Base-by-base conservation (phyloP, 306 rosid species). In the Rosa persica region DNA sequence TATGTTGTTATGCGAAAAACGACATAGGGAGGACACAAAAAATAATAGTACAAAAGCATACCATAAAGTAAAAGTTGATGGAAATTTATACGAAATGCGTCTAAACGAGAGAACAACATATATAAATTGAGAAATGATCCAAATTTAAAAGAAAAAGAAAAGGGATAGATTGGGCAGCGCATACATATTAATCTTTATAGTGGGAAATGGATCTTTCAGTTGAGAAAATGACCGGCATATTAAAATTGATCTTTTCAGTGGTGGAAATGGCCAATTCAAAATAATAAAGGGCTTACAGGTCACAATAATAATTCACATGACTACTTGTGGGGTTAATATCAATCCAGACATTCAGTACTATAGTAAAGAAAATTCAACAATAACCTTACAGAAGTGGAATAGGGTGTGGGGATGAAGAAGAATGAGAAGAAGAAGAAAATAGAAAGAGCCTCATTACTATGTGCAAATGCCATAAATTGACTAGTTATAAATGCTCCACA, bases 181-280 rank as follows among this genome's bases (percentile, higher is more conserved):
- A 16, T 17, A 19, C 22, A 16, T 39, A 19, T 5, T 2, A 13
- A 65, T 65, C 20, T 66, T 17, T 4, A 42, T 42, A 61, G 40
- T 40, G 54, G 68, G 68, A 57, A 5, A 44, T 71, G 40, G 51
- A 70, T 60, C 54, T 12, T 39, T 60, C 27, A 30, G 70, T 25
- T 25, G 66, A 60, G 67, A 71, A 79, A 70, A 72, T 79, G 72
- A 79, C 76, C 27, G 49, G 44, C 17, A 23, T 38, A 16, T 77
- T 72, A 30, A n/a, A 62, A 10, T 51, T 22, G 75, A 72, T 30
- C 77, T 39, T 67, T 58, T 57, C 25, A 57, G 27, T 25, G 9
- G 27, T 43, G 78, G 75, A 46, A 55, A 72, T 77, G 75, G 71
- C 36, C 55, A 60, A 51, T 46, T 73, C 79, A 54, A 44, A 51